Evolutionary conservation across 2,329 filamentous ascomycete genomes (phyloP), one percentile per base, ranked within the genome.

Genomic region (Nannizzia gypsea): DNA sequence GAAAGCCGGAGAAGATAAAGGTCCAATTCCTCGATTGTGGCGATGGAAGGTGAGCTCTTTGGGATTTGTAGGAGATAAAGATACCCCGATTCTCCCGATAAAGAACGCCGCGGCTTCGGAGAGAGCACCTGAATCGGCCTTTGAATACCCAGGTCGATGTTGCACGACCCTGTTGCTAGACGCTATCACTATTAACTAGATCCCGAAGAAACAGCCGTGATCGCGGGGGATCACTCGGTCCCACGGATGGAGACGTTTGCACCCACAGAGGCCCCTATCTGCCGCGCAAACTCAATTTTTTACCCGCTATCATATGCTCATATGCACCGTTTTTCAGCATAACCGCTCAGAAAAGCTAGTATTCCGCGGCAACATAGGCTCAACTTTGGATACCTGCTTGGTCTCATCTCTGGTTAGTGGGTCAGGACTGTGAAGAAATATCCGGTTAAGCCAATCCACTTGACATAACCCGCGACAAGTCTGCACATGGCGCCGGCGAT

Each of bases 241-340:
- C 26, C 48, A 31, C 28, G 48, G 48, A 52, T 15, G 5, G 38
- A 13, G 20, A 24, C 3, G 17, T 24, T 28, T 48, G 13, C 17
- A 13, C 26, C 22, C 26, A 24, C 26, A 42, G 38, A 42, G 38
- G 22, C 48, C 48, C 48, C 13, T 31, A 28, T 52, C 28, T 52
- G 48, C 48, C 48, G 48, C 48, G 48, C 48, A 52, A 52, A 52
- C 22, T 52, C 26, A 52, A 52, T 28, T 50, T 50, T 24, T 9
- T 36, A 11, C 31, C 22, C 44, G 44, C 17, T 50, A 50, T 50
- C 44, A 50, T 22, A 50, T 44, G 9, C 42, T 50, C 44, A 50
- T 22, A 50, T 44, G 9, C 42, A 11, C 42, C 8, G 15, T 9
- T 22, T 24, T 46, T 17, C n/a, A 46, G 13, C 20, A 46, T 22